phyloP scores from a whole-genome alignment of 768 basidiomycete species.

The Rhodosporidiobolus sp. region DNA sequence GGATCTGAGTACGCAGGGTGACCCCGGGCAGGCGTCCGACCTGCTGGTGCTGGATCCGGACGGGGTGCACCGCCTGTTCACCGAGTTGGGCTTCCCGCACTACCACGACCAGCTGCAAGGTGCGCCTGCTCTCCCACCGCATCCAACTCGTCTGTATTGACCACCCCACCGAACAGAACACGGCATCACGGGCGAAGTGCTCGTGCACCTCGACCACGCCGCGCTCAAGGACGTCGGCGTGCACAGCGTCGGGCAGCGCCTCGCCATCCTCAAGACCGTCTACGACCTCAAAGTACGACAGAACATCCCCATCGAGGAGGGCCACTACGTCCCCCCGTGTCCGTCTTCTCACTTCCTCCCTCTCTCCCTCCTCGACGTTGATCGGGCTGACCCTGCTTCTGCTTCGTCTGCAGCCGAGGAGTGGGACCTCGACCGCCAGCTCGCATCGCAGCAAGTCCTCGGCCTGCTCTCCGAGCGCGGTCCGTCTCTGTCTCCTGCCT shows the following conservation, averaged over 20 bases:
- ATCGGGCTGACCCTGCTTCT: neutral
- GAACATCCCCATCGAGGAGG: slow-evolving; percentile 74
- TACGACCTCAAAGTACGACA: slow-evolving; percentile 83
- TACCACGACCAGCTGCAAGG: slow-evolving; percentile 76
- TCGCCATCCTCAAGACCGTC: slow-evolving; percentile 86
- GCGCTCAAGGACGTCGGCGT: slow-evolving; percentile 82
- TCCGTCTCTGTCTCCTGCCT: neutral
- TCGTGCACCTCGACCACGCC: slow-evolving; percentile 79
- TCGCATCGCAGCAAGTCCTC: slow-evolving; percentile 11
- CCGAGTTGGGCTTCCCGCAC: slow-evolving; percentile 73
- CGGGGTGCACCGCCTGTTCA: slow-evolving; percentile 71
- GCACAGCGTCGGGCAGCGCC: slow-evolving; percentile 81
- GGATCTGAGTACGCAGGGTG: neutral
- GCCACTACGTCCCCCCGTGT: slow-evolving; percentile 88
- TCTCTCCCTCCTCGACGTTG: neutral
- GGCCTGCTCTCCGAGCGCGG: slow-evolving; percentile 31
- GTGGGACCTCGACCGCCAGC: slow-evolving; percentile 4
- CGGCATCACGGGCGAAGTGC: slow-evolving; percentile 83
- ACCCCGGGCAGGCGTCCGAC: neutral
- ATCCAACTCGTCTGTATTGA: neutral
- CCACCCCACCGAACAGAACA: slow-evolving; percentile 60
- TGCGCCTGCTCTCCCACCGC: slow-evolving; percentile 43
- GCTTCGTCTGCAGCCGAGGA: slow-evolving; percentile 24
- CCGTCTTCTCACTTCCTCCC: neutral
- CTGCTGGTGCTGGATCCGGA: slow-evolving; percentile 46